Conservation (phyloP, 257 asterid genomes). For the Solanum virginianum region DNA sequence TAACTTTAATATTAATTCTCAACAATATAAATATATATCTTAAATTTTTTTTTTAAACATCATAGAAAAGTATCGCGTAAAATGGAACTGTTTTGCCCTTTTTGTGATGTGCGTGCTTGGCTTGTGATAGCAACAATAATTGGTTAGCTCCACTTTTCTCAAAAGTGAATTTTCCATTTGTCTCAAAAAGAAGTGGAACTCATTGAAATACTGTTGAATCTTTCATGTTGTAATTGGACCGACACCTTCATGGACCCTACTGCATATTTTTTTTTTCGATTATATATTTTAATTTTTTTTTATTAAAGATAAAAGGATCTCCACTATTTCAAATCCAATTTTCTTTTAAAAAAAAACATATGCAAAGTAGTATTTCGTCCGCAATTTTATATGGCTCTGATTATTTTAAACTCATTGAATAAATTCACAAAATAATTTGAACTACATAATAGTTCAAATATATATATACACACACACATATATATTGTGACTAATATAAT, state of each 20-base stretch:
- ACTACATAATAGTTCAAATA: too few relatives aligned
- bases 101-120: not conserved
- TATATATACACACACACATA: too few relatives aligned
- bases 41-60: too few relatives aligned
- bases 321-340: not conserved
- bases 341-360: too few relatives aligned
- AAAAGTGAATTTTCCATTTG: not conserved
- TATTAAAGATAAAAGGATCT: accelerated
- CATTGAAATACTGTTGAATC: not conserved
- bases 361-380: too few relatives aligned
- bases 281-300: not conserved
- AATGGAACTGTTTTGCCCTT: not conserved
- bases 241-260: not conserved
- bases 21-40: too few relatives aligned
- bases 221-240: not conserved
- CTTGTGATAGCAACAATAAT: not conserved
- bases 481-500: too few relatives aligned
- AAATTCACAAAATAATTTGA: too few relatives aligned
- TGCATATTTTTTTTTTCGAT: not conserved
- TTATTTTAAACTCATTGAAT: too few relatives aligned
- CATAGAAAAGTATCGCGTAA: too few relatives aligned
- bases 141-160: not conserved
- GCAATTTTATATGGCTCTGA: too few relatives aligned
- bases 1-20: too few relatives aligned
- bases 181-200: not conserved